Evolutionary conservation across 805 yeast genomes (phyloP).

Genomic region (Lipomyces orientalis): DNA sequence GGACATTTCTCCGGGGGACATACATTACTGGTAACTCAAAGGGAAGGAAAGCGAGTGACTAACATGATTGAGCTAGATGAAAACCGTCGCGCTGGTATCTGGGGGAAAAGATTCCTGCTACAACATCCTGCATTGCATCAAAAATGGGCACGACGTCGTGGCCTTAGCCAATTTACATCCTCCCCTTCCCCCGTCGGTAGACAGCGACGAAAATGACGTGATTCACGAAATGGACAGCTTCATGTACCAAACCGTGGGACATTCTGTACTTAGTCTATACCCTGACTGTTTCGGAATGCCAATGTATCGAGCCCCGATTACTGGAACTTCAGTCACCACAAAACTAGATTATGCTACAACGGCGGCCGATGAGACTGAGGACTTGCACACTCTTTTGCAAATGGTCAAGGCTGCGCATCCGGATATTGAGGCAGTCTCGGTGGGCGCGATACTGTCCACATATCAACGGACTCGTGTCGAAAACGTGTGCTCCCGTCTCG

Average conservation of each 20-base stretch:
- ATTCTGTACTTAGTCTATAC: constrained; percentile 70
- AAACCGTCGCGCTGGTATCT: constrained; percentile 86
- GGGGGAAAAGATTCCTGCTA: constrained; percentile 98
- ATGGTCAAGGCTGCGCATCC: constrained; percentile 62
- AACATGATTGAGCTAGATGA: constrained; percentile 58
- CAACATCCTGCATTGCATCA: constrained; percentile 83
- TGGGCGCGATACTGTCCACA: constrained; percentile 95
- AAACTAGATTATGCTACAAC: constrained; percentile 73
- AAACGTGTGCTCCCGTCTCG: constrained; percentile 78
- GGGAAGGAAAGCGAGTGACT: neutral
- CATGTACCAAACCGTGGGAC: constrained; percentile 98
- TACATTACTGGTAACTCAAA: neutral
- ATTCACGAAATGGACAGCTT: constrained; percentile 85
- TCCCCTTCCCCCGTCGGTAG: constrained; percentile 44
- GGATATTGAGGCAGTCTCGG: constrained; percentile 82
- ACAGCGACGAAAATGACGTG: constrained; percentile 33
- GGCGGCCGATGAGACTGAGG: constrained; percentile 84
- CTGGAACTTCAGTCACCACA: constrained; percentile 67
- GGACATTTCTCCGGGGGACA: constrained; percentile 29
- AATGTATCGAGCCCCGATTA: constrained; percentile 69
- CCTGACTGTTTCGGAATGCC: constrained; percentile 79
- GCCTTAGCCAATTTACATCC: constrained; percentile 89
- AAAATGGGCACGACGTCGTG: constrained; percentile 80
- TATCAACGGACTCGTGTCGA: constrained; percentile 95
- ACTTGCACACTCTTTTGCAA: constrained; percentile 61